Evolutionary conservation across 352 stramenopile species (phyloP).

Genomic region (Pythium rishiriense): DNA sequence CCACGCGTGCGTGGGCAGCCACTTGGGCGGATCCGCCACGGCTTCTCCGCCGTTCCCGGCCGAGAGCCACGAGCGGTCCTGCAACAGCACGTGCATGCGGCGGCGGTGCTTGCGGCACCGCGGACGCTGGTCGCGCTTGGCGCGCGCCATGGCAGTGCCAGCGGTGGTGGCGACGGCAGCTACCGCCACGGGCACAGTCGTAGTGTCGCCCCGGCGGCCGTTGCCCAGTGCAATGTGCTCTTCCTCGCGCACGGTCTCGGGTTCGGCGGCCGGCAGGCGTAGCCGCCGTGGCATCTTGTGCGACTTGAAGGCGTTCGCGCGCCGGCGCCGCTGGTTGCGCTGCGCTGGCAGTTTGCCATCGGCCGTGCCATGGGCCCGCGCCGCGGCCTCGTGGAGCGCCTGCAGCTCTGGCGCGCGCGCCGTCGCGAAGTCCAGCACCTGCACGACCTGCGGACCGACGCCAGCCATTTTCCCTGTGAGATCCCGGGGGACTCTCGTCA

Average conservation of each 20-base stretch:
- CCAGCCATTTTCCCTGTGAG: slow-evolving; percentile 34
- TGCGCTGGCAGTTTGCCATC: slow-evolving; percentile 47
- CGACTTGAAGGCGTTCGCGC: slow-evolving; percentile 81
- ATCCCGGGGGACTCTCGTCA: no score
- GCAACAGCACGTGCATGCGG: slow-evolving; percentile 48
- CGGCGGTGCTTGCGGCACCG: slow-evolving; percentile 67
- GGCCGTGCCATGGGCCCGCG: slow-evolving; percentile 34
- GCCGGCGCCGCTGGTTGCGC: slow-evolving; percentile 63
- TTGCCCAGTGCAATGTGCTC: slow-evolving; percentile 28
- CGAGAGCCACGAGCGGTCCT: slow-evolving; percentile 35
- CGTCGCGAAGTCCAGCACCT: slow-evolving; percentile 80
- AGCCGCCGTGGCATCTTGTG: slow-evolving; percentile 64
- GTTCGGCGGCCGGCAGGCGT: slow-evolving; percentile 35
- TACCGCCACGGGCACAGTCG: background rate
- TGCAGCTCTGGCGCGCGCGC: slow-evolving; percentile 73
- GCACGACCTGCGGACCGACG: slow-evolving; percentile 60
- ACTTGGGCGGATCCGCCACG: slow-evolving; percentile 28
- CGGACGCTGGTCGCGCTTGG: slow-evolving; percentile 10
- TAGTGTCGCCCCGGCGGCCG: background rate
- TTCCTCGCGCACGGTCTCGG: slow-evolving; percentile 4
- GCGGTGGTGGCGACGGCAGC: background rate
- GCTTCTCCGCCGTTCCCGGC: background rate
- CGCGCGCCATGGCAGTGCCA: slow-evolving; percentile 6
- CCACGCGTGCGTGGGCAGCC: slow-evolving; percentile 72
- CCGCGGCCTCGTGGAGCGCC: slow-evolving; percentile 64